Conservation (phyloP, 768 basidiomycete genomes). For the Pleurotus tuber-regium region DNA sequence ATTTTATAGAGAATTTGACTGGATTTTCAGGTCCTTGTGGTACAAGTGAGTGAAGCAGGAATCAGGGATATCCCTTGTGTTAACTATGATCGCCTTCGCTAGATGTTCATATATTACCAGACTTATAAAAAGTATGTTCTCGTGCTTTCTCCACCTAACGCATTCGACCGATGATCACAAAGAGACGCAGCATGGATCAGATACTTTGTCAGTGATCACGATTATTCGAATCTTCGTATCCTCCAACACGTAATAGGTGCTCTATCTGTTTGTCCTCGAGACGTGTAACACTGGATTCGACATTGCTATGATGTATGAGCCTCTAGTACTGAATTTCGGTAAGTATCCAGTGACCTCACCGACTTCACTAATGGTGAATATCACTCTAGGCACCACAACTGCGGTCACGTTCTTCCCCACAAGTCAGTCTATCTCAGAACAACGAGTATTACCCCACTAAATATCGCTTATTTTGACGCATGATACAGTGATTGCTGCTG, state of each 20-base stretch:
- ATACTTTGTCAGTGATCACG: slow-evolving; percentile 24
- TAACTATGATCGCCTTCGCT: neutral
- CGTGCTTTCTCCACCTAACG: neutral
- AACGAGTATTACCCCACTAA: neutral
- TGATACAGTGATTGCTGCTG: neutral
- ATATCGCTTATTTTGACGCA: neutral
- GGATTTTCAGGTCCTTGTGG: slow-evolving; percentile 23
- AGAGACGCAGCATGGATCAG: slow-evolving; percentile 33
- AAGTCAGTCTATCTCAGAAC: neutral
- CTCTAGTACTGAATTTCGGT: slow-evolving; percentile 36
- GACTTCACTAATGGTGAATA: neutral
- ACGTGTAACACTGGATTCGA: slow-evolving; percentile 33
- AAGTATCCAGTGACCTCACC: neutral
- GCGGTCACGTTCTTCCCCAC: slow-evolving; percentile 16
- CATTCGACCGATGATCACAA: neutral
- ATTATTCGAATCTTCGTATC: neutral
- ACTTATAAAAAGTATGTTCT: slow-evolving; percentile 28
- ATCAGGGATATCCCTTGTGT: neutral
- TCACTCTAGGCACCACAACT: slow-evolving; percentile 16
- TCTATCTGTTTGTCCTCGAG: slow-evolving; percentile 34
- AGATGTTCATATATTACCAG: slow-evolving; percentile 35
- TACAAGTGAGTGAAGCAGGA: slow-evolving; percentile 21
- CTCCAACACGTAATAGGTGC: slow-evolving; percentile 17
- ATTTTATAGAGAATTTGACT: neutral
- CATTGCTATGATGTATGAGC: slow-evolving; percentile 37